Conservation (phyloP, 2,329 filamentous ascomycete genomes). For the Phoma sp. region DNA sequence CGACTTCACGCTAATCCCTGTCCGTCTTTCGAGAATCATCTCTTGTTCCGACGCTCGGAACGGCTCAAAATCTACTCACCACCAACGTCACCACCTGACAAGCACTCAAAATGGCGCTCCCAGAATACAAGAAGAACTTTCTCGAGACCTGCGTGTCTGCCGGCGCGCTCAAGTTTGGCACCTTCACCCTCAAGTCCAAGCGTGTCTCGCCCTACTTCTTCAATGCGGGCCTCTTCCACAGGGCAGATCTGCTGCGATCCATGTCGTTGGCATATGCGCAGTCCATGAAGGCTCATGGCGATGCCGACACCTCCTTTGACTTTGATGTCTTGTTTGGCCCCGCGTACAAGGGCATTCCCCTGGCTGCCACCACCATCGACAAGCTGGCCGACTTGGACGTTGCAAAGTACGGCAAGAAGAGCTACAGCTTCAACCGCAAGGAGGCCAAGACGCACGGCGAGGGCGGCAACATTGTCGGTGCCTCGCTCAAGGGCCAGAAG, state of each 20-base stretch:
- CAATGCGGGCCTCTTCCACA: conserved; percentile 92
- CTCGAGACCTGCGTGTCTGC: conserved; percentile 71
- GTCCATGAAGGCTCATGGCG: conserved; percentile 57
- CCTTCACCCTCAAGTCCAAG: conserved; percentile 90
- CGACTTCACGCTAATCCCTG: conserved; percentile 12
- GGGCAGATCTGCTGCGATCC: conserved; percentile 75
- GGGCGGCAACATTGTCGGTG: conserved; percentile 90
- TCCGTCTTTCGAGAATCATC: conserved; percentile 24
- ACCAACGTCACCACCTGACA: neutral
- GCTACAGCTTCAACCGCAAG: conserved; percentile 94
- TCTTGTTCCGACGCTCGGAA: conserved; percentile 42
- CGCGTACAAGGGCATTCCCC: conserved; percentile 95
- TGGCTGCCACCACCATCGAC: conserved; percentile 78
- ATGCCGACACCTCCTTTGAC: conserved; percentile 53
- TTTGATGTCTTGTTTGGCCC: conserved; percentile 92
- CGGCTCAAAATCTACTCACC: conserved; percentile 3
- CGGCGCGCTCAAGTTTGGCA: conserved; percentile 79
- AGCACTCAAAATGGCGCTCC: conserved; percentile 34
- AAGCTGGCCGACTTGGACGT: conserved; percentile 75
- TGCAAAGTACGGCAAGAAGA: conserved; percentile 69
- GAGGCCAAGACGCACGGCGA: conserved; percentile 97
- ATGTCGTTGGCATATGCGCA: conserved; percentile 83
- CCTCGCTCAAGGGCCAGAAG: conserved; percentile 80
- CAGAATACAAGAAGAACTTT: conserved; percentile 69
- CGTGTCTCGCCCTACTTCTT: conserved; percentile 95